Evolutionary conservation across 2,329 filamentous ascomycete species (phyloP).

Genomic region (Chaetomium sp.): DNA sequence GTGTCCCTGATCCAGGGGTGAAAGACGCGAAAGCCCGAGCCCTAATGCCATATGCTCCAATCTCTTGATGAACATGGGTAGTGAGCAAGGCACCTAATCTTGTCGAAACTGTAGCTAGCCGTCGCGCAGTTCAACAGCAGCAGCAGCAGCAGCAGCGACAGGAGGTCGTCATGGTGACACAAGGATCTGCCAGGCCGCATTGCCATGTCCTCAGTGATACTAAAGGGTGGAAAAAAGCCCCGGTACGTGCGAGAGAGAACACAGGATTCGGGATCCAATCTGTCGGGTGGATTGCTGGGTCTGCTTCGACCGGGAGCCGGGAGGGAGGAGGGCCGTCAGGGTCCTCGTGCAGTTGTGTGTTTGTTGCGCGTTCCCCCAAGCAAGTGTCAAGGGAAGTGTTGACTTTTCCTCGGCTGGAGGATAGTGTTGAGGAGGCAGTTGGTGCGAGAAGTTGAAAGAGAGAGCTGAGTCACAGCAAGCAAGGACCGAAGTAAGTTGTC

Average conservation of each 20-base stretch:
- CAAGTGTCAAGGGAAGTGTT: neutral
- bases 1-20: neutral
- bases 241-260: constrained; percentile 15
- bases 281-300: neutral
- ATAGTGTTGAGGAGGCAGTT: neutral
- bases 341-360: neutral
- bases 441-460: neutral
- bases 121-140: neutral
- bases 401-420: neutral
- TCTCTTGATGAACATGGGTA: neutral
- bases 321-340: neutral
- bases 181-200: neutral
- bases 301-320: neutral
- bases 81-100: neutral
- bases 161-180: neutral
- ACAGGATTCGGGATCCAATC: neutral
- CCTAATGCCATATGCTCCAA: neutral
- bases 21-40: neutral
- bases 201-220: constrained; percentile 9
- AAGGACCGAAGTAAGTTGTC: neutral
- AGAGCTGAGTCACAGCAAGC: neutral
- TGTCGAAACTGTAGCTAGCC: constrained; percentile 2
- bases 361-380: neutral
- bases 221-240: neutral
- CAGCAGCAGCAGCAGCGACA: neutral